Conservation (phyloP, 2,329 filamentous ascomycete species). For the Phialocephala sp. region DNA sequence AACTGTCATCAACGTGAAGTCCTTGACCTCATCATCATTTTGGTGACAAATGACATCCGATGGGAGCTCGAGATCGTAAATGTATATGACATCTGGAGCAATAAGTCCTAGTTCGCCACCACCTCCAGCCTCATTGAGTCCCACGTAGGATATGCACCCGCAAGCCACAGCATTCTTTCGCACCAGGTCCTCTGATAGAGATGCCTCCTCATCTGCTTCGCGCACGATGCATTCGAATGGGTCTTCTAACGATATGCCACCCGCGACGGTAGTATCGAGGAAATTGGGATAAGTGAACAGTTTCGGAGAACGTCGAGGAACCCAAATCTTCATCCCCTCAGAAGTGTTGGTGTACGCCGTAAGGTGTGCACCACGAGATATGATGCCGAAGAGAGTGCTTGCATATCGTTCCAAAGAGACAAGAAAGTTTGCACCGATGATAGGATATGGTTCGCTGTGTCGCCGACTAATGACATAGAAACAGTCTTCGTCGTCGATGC, state of each 20-base stretch:
- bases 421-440: constrained; percentile 31
- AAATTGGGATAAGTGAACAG: constrained; percentile 77
- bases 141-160: constrained; percentile 72
- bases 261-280: constrained; percentile 82
- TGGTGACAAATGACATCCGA: constrained; percentile 65
- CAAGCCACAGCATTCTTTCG: constrained; percentile 54
- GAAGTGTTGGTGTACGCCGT: constrained; percentile 63
- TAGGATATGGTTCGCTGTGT: constrained; percentile 50
- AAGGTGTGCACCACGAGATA: constrained; percentile 69
- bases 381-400: constrained; percentile 64
- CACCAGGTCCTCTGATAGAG: constrained; percentile 64
- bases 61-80: constrained; percentile 76
- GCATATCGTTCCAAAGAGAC: constrained; percentile 33
- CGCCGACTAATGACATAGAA: constrained; percentile 48
- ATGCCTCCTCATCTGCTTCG: constrained; percentile 78
- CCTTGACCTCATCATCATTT: constrained; percentile 78
- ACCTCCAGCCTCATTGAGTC: constrained; percentile 59
- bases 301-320: constrained; percentile 66
- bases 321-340: constrained; percentile 68
- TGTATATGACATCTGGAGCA: constrained; percentile 73
- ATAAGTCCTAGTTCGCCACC: constrained; percentile 67
- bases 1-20: constrained; percentile 72
- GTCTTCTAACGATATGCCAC: constrained; percentile 72
- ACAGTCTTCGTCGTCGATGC: constrained; percentile 42
- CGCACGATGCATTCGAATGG: constrained; percentile 72